Evolutionary conservation across 2,329 filamentous ascomycete species (phyloP).

Genomic region (Epicoccum sorghinum): DNA sequence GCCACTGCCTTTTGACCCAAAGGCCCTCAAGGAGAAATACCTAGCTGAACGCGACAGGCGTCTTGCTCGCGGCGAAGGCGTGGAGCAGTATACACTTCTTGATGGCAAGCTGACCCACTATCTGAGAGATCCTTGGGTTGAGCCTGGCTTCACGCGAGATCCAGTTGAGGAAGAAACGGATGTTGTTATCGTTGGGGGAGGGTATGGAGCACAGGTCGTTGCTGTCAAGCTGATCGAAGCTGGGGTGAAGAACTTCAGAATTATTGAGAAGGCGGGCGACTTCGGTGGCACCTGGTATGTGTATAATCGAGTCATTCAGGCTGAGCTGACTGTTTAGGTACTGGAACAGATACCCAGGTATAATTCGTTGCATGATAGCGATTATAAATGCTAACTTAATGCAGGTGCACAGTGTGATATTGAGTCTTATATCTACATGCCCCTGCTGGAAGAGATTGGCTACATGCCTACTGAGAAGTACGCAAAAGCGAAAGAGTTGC

Average conservation of each 20-base stretch:
- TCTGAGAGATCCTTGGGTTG: constrained; percentile 38
- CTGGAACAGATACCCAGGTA: constrained; percentile 49
- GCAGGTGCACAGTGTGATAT: constrained; percentile 33
- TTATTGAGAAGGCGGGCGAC: constrained; percentile 55
- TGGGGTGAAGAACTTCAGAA: constrained; percentile 48
- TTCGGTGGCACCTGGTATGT: constrained; percentile 55
- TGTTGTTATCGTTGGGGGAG: constrained; percentile 52
- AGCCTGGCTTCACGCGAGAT: constrained; percentile 32
- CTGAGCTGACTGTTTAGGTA: constrained; percentile 37
- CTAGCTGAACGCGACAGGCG: constrained; percentile 38
- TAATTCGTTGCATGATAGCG: not conserved
- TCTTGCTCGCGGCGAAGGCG: constrained; percentile 30
- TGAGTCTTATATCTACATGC: constrained; percentile 41
- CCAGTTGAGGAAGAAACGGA: constrained; percentile 36
- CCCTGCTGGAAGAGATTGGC: constrained; percentile 31
- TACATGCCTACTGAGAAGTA: constrained; percentile 63
- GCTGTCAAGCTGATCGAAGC: constrained; percentile 50
- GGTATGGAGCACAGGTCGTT: constrained; percentile 52
- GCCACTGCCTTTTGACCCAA: constrained; percentile 32
- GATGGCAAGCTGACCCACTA: constrained; percentile 34
- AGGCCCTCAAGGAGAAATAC: constrained; percentile 35
- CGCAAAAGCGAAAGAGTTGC: constrained; percentile 54
- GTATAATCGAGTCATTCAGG: not conserved
- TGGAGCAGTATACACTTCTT: constrained; percentile 37
- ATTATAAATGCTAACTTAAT: not conserved